Evolutionary conservation across 2,329 filamentous ascomycete species (phyloP).

Genomic region (Exophiala phaeomuriformis): DNA sequence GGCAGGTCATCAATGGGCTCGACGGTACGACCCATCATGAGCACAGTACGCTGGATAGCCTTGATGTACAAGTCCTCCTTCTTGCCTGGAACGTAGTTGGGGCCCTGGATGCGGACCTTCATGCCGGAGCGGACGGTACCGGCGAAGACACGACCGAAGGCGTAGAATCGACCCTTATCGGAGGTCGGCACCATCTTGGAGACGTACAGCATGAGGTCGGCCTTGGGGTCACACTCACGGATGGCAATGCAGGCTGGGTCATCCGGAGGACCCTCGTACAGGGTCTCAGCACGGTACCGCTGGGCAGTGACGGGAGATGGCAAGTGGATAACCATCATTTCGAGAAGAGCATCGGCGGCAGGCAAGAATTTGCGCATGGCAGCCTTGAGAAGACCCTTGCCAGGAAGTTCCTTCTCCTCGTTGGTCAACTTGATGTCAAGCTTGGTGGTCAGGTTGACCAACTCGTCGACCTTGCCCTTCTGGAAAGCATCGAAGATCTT

Average conservation of each 20-base stretch:
- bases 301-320: slow-evolving; percentile 93
- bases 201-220: slow-evolving; percentile 98
- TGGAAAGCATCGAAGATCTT: slow-evolving; percentile 94
- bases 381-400: slow-evolving; percentile 95
- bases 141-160: slow-evolving; percentile 99
- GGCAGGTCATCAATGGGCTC: slow-evolving; percentile 99
- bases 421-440: slow-evolving; percentile 81
- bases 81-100: slow-evolving; percentile 96
- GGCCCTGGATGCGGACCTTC: slow-evolving; percentile 99
- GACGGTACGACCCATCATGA: slow-evolving; percentile 99
- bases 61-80: slow-evolving; percentile 99
- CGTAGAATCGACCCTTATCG: slow-evolving; percentile 99
- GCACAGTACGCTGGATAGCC: slow-evolving; percentile 98
- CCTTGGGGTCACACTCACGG: slow-evolving; percentile 97
- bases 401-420: slow-evolving; percentile 89
- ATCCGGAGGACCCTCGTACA: slow-evolving; percentile 95
- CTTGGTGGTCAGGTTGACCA: slow-evolving; percentile 75
- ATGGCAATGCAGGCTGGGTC: slow-evolving; percentile 92
- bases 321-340: slow-evolving; percentile 99
- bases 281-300: slow-evolving; percentile 94
- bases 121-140: slow-evolving; percentile 96
- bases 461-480: slow-evolving; percentile 98
- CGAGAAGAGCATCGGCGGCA: slow-evolving; percentile 91
- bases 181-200: slow-evolving; percentile 99
- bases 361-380: slow-evolving; percentile 99